phyloP scores from a whole-genome alignment of 768 basidiomycete species.

The Phlebiopsis flavidoalba region DNA sequence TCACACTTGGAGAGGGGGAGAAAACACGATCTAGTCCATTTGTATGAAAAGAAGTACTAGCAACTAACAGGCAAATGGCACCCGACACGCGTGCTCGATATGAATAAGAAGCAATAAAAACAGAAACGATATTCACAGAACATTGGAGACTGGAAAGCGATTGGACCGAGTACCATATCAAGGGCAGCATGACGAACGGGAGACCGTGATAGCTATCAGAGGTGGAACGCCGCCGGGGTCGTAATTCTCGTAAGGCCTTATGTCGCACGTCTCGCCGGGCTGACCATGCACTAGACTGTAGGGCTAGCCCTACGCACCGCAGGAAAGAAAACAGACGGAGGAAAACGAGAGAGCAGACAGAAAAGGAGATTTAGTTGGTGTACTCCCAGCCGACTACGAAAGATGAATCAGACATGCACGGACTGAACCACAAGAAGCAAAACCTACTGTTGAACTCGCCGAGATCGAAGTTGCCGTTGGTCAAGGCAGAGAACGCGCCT shows the following conservation, averaged over 20 bases:
- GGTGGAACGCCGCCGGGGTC: conserved; percentile 39
- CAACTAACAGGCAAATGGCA: conserved; percentile 5
- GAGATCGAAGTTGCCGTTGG: conserved; percentile 36
- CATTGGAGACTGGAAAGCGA: background rate
- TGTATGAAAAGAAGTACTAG: conserved; percentile 3
- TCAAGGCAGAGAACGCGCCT: conserved; percentile 45
- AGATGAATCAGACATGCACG: conserved; percentile 2
- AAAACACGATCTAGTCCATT: conserved; percentile 9
- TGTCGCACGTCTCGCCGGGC: conserved; percentile 16
- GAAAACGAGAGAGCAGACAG: conserved; percentile 13
- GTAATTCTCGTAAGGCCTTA: conserved; percentile 30
- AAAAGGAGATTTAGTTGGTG: conserved; percentile 2
- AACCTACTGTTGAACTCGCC: conserved; percentile 59
- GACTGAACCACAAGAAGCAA: background rate
- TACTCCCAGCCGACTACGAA: conserved; percentile 12
- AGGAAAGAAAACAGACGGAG: conserved; percentile 11
- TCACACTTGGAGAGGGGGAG: background rate
- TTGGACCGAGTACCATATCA: conserved; percentile 10
- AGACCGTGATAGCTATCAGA: conserved; percentile 20
- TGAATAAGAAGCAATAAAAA: conserved; percentile 1
- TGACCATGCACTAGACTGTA: conserved; percentile 6
- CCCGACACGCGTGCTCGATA: background rate
- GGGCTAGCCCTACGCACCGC: conserved; percentile 6
- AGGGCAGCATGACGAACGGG: conserved; percentile 19
- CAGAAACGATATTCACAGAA: background rate